Evolutionary conservation across 2,329 filamentous ascomycete species (phyloP).

Genomic region (Saccharata proteae): DNA sequence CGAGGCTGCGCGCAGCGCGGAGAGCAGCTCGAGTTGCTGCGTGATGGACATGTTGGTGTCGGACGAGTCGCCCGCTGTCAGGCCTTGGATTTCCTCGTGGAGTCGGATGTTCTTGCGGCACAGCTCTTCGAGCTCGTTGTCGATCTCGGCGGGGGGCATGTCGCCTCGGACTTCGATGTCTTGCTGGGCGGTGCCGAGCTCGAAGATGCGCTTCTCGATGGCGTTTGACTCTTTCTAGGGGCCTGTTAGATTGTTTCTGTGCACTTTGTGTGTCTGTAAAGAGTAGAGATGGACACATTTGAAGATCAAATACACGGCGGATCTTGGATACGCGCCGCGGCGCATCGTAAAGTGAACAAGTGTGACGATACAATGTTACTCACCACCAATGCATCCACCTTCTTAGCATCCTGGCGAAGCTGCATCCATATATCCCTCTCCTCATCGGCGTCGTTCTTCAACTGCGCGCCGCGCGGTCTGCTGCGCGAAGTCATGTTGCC

Average conservation of each 20-base stretch:
- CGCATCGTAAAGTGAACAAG: conserved; percentile 4
- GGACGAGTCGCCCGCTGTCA: conserved; percentile 30
- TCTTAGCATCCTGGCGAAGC: conserved; percentile 32
- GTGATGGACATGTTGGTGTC: conserved; percentile 28
- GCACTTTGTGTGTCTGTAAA: too few species aligned
- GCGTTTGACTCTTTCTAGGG: conserved; percentile 8
- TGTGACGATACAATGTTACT: conserved; percentile 14
- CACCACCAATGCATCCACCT: conserved; percentile 36
- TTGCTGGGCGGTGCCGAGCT: conserved; percentile 7
- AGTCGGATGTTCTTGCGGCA: conserved; percentile 38
- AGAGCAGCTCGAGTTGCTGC: conserved; percentile 33
- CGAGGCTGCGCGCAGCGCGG: conserved; percentile 28
- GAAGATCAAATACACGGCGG: too few species aligned
- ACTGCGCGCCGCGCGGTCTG: conserved; percentile 28
- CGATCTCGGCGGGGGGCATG: conserved; percentile 25
- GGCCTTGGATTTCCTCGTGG: conserved; percentile 31
- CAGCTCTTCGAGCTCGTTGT: conserved; percentile 33
- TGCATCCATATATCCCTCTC: conserved; percentile 38
- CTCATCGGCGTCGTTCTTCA: conserved; percentile 39
- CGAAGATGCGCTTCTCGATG: conserved; percentile 8
- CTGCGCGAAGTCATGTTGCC: conserved; percentile 34
- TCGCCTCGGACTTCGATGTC: conserved; percentile 18
- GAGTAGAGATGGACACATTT: too few species aligned
- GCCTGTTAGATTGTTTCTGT: too few species aligned
- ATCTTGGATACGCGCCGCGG: too few species aligned